Evolutionary conservation across 441 rosid species (phyloP).

Genomic region (Brassica hybrid): DNA sequence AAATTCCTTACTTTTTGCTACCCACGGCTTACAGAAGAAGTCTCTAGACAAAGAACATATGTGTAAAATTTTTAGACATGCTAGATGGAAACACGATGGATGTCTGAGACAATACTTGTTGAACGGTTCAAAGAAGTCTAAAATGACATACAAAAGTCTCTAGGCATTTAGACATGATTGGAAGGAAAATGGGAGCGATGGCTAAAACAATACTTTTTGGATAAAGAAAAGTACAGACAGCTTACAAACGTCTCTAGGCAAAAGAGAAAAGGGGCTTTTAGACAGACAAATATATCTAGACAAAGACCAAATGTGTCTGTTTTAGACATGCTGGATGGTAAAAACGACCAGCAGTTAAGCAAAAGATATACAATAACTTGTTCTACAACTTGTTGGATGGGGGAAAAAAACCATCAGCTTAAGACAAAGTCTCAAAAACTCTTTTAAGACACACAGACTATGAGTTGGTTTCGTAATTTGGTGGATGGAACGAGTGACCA

Average conservation of each 20-base stretch:
- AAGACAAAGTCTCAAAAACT: no score
- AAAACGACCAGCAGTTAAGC: no score
- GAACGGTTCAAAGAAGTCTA: no score
- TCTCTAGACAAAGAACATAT: no score
- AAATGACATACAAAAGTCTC: neutral
- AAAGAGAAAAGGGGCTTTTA: neutral
- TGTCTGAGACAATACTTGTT: no score
- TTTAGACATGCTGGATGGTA: neutral
- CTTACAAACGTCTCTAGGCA: neutral
- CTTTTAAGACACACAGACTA: no score
- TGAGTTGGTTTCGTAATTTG: no score
- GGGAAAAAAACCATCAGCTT: neutral
- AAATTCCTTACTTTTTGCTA: neutral
- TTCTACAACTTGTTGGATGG: neutral
- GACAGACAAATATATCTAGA: neutral
- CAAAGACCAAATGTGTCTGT: neutral
- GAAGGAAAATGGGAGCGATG: neutral
- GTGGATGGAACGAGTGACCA: no score
- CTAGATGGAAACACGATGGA: no score
- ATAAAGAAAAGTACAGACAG: neutral
- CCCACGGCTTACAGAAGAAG: neutral
- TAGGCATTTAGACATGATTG: neutral
- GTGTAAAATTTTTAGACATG: no score
- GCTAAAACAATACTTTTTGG: neutral
- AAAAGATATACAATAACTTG: no score